Base-by-base conservation (phyloP, 1,284 basidiomycete genomes). In the Polyporus tsugae region DNA sequence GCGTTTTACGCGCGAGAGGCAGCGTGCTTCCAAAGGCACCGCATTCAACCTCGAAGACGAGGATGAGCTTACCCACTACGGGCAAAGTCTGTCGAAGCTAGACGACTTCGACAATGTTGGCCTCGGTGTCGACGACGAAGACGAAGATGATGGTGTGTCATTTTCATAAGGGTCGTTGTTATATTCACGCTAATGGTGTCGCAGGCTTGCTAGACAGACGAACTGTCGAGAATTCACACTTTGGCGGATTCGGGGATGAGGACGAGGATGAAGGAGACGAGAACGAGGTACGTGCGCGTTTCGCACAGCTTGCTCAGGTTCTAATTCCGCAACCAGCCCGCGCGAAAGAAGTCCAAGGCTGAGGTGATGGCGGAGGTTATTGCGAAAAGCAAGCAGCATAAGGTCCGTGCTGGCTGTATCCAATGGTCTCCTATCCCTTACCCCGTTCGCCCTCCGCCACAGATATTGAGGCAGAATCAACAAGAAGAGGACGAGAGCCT, bases 321-420 rank as follows among this genome's bases (percentile, higher is more conserved):
- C 11, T 7, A 36, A n/a, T 60, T 69, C 73, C 60, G 70, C 42
- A 36, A n/a, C 64, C 33, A 95, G 93, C 91, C 91, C 13, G 87
- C 88, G 60, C 85, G 90, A 70, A 96, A 95, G 80, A 97, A 95
- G 82, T 90, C 91, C 19, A 99, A 98, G 82, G 92, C 94, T 4
- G 97, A 99, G 78, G 95, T 99, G 70, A 99, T 99, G 98, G 90
- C 94, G 1, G 98, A 99, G 80, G 93, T 99, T 62, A 96, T 99
- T 62, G 94, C 96, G 15, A 99, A 99, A 82, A 97, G 95, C 82
- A 99, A 99, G 80, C 89, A 91, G 65, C 89, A 98, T 82, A 98
- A 97, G 84, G 95, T 95, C 71, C 64, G 61, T 61, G 22, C 33
- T 10, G 25, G 3, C 13, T 38, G 13, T 6, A 4, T 36, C 11